Percentiles rank a stretch among this genome's conserved stretches.
Evolutionary conservation across 2,329 filamentous ascomycete genomes (phyloP).

Genomic region (Mariannaea sp.): DNA sequence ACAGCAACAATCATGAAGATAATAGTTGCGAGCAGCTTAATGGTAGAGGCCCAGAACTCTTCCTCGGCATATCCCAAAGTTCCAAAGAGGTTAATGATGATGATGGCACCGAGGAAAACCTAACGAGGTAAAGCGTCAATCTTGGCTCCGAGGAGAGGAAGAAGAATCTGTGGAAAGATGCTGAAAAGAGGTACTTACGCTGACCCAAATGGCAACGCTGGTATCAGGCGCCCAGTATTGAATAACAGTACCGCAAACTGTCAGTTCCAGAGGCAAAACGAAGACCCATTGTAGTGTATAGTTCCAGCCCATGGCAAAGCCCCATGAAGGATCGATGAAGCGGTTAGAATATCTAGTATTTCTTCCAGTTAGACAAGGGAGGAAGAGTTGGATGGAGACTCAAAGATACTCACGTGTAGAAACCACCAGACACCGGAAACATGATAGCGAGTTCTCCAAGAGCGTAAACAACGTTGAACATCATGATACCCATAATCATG

Average conservation of each 20-base stretch:
- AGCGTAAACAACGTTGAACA: slow-evolving; percentile 66
- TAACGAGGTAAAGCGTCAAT: slow-evolving; percentile 13
- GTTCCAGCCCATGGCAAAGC: slow-evolving; percentile 53
- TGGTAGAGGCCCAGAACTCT: slow-evolving; percentile 61
- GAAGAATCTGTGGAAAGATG: neutral
- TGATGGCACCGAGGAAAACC: slow-evolving; percentile 57
- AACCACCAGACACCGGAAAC: slow-evolving; percentile 57
- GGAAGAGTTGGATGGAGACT: neutral
- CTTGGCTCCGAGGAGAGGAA: neutral
- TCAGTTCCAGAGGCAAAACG: slow-evolving; percentile 55
- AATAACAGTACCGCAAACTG: slow-evolving; percentile 55
- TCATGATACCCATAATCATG: slow-evolving; percentile 62
- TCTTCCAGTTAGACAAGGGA: neutral
- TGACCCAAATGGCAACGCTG: slow-evolving; percentile 58
- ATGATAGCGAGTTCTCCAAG: slow-evolving; percentile 55
- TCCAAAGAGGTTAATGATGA: slow-evolving; percentile 61
- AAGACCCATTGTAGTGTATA: slow-evolving; percentile 53
- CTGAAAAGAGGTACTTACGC: too few species aligned
- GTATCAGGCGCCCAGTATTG: slow-evolving; percentile 53
- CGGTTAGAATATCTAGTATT: slow-evolving; percentile 51
- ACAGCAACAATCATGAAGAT: slow-evolving; percentile 69
- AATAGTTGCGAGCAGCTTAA: slow-evolving; percentile 62
- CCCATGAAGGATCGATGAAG: slow-evolving; percentile 60
- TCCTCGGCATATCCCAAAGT: slow-evolving; percentile 62
- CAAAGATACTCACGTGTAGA: slow-evolving; percentile 56